Conservation (phyloP, 768 basidiomycete genomes). For the Tubosaeta brunneosetosa region DNA sequence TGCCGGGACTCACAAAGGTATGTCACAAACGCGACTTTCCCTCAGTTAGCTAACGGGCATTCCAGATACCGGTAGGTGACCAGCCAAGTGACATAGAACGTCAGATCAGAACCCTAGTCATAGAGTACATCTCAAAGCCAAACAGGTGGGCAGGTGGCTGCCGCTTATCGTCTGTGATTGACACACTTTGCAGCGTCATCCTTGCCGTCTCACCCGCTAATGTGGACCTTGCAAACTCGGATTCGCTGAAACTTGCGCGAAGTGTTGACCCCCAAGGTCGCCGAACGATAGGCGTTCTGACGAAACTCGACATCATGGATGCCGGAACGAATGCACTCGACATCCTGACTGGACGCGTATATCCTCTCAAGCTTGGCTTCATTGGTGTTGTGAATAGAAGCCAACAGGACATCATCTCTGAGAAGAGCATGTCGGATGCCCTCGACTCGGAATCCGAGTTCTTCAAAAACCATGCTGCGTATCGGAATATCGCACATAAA, state of each 20-base stretch:
- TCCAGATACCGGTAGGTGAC: conserved; percentile 89
- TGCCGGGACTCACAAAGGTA: conserved; percentile 95
- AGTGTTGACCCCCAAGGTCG: conserved; percentile 94
- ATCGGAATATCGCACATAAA: conserved; percentile 93
- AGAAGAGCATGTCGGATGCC: conserved; percentile 83
- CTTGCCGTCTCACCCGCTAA: conserved; percentile 97
- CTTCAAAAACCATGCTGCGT: conserved; percentile 85
- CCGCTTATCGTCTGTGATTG: not conserved
- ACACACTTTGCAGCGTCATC: conserved; percentile 63
- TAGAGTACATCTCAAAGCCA: conserved; percentile 94
- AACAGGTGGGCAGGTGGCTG: conserved; percentile 62
- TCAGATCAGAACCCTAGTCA: conserved; percentile 91
- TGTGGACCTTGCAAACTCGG: conserved; percentile 98
- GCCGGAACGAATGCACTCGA: conserved; percentile 97
- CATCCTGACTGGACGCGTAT: conserved; percentile 92
- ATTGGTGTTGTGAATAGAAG: conserved; percentile 97
- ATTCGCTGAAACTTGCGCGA: conserved; percentile 93
- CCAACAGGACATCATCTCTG: conserved; percentile 92
- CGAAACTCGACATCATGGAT: conserved; percentile 98
- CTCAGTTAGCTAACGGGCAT: not conserved
- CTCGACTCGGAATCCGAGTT: conserved; percentile 84
- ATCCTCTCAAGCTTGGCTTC: conserved; percentile 96
- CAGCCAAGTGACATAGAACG: conserved; percentile 98
- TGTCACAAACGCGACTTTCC: conserved; percentile 15
- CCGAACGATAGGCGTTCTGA: conserved; percentile 92